Conservation (phyloP, 495 filamentous ascomycete species). For the Xylaria flabelliformis region DNA sequence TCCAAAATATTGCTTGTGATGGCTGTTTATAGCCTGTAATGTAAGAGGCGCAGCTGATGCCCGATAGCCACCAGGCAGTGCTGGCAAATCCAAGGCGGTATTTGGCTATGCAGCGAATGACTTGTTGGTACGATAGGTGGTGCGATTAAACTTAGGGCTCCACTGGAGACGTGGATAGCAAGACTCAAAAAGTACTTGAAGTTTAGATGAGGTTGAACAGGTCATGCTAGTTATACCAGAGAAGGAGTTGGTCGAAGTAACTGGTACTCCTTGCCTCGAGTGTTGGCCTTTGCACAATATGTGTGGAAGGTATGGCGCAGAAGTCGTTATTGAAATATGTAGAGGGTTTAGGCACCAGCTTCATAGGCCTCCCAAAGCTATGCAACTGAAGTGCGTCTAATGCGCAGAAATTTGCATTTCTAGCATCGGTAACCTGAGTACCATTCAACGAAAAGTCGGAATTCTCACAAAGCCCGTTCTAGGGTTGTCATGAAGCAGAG, state of each 20-base stretch:
- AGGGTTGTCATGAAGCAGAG: background rate
- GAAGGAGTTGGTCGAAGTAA: conserved; percentile 8
- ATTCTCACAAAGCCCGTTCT: background rate
- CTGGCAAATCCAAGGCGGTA: background rate
- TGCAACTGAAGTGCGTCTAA: background rate
- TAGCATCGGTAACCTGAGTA: too few relatives aligned
- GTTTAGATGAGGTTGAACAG: background rate
- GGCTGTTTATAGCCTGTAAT: background rate
- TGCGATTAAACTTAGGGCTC: background rate
- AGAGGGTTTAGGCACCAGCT: background rate
- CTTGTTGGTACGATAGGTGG: background rate
- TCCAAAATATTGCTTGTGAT: background rate
- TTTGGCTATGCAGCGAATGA: background rate
- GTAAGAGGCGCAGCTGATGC: background rate
- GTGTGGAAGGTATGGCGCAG: conserved; percentile 20
- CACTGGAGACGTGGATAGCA: background rate
- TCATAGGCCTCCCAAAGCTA: conserved; percentile 8
- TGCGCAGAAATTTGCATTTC: background rate
- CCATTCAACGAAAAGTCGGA: too few relatives aligned
- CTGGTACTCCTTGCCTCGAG: background rate
- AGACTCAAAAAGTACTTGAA: background rate
- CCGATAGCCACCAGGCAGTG: background rate
- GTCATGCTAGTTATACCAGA: background rate
- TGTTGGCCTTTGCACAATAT: background rate
- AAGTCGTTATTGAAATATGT: background rate